Base-by-base conservation (phyloP, 805 yeast genomes). In the Jamesozyma spencerorum region DNA sequence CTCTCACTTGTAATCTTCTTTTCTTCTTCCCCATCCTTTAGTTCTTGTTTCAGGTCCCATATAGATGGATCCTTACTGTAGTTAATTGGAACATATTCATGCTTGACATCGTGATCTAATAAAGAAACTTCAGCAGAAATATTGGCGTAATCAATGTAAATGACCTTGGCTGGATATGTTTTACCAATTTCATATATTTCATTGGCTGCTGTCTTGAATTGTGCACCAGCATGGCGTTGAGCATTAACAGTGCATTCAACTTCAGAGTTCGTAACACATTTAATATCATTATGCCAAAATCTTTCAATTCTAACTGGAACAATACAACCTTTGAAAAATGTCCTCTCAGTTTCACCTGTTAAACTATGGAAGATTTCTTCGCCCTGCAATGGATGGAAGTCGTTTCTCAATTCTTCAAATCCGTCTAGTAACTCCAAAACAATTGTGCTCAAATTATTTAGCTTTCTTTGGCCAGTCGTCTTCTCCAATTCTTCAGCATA, bases 401-500 rank as follows among this genome's bases (percentile, higher is more conserved):
- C 70, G 44, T 79, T 70, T 61, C 99, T 75, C 50, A 84, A 70
- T 65, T 92, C 99, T 53, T 79, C 92, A 58, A 77, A 92, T 47
- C 88, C 90, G 49, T 78, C 81, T 50, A 85, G 85, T 47, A 92
- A 72, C 63, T 92, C 99, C 48, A 60, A 43, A n/a, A 60, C 60
- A 41, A 62, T 62, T 20, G 64, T 62, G 32, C 57, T 57, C 36
- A 60, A 40, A 41, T 58, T 58, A 38, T 60, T 60, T 36, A 58
- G 43, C 41, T 60, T 60, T 45, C 60, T 55, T 44, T 57, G 61
- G 11, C 65, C 64, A 1, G 62, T 55, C 34, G 55, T 69, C 53
- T 68, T 77, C 48, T 74, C 94, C 51, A 92, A 70, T 64, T 90
- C 95, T 51, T 81, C 83, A 8, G 97, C 96, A 58, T 88, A 90